Evolutionary conservation across 768 basidiomycete species (phyloP).

Genomic region (Russula sp.): DNA sequence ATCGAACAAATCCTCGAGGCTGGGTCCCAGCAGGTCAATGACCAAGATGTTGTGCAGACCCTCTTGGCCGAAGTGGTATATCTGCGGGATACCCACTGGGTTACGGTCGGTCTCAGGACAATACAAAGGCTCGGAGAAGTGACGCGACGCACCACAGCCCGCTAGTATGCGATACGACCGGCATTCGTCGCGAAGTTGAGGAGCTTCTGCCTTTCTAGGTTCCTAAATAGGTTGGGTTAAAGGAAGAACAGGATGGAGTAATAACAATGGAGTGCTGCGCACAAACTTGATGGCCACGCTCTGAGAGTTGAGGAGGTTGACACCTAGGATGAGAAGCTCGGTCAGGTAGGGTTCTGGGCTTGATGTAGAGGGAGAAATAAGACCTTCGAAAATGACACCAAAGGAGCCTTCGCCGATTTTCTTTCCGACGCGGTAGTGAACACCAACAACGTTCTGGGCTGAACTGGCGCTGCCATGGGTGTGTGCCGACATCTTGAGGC

Average conservation of each 20-base stretch:
- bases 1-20: constrained; percentile 96
- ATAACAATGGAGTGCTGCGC: constrained; percentile 30
- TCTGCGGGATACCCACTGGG: constrained; percentile 93
- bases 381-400: constrained; percentile 91
- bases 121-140: neutral
- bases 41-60: constrained; percentile 97
- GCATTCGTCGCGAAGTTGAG: constrained; percentile 97
- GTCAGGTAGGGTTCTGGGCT: constrained; percentile 6
- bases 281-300: constrained; percentile 99
- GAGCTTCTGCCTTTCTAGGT: constrained; percentile 91
- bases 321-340: constrained; percentile 45
- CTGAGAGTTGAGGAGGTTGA: constrained; percentile 95
- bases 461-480: constrained; percentile 48
- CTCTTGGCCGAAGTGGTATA: constrained; percentile 99
- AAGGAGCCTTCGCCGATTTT: constrained; percentile 99
- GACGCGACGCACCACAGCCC: constrained; percentile 59
- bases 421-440: constrained; percentile 97
- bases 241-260: neutral
- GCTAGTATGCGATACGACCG: constrained; percentile 89
- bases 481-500: constrained; percentile 28
- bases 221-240: constrained; percentile 40
- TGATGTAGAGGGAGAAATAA: constrained; percentile 16
- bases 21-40: constrained; percentile 95
- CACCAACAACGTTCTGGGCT: constrained; percentile 77
- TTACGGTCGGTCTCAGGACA: constrained; percentile 19